A percentile compares a stretch with the other conserved stretches of the same genome.
Evolutionary conservation across 768 basidiomycete species (phyloP).

Genomic region (Mycena chlorophos): DNA sequence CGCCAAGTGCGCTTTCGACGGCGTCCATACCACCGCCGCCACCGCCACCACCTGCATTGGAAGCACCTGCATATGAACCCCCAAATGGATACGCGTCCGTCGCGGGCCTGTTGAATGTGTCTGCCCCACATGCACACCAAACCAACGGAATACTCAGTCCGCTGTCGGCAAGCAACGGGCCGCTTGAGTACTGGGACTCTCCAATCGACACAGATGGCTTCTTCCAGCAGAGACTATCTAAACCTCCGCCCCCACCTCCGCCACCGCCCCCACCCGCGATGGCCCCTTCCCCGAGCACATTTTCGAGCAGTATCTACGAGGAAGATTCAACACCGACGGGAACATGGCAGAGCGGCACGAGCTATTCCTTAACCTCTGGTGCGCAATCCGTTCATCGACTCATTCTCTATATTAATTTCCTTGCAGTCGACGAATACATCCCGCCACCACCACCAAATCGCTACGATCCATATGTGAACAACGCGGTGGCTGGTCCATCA

Average conservation of each 20-base stretch:
- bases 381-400: background rate
- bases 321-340: background rate
- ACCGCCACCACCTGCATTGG: constrained; percentile 3
- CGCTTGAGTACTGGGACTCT: constrained; percentile 21
- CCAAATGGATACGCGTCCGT: constrained; percentile 1
- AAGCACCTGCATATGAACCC: background rate
- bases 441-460: background rate
- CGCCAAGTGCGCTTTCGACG: no score
- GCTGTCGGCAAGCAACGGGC: constrained; percentile 8
- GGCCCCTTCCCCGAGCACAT: background rate
- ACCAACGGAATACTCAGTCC: constrained; percentile 13
- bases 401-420: background rate
- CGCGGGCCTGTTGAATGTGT: background rate
- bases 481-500: background rate
- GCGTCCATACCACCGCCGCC: no score
- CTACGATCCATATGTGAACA: background rate
- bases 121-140: background rate
- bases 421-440: background rate
- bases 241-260: background rate
- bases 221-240: constrained; percentile 7
- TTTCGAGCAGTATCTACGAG: background rate
- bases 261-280: constrained; percentile 8
- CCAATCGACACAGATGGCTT: constrained; percentile 14
- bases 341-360: background rate
- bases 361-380: background rate